These are phyloP conservation scores for Trichoderma sp. DNA, from an alignment of 2,329 filamentous ascomycete species.

Conservation along the genomic window DNA sequence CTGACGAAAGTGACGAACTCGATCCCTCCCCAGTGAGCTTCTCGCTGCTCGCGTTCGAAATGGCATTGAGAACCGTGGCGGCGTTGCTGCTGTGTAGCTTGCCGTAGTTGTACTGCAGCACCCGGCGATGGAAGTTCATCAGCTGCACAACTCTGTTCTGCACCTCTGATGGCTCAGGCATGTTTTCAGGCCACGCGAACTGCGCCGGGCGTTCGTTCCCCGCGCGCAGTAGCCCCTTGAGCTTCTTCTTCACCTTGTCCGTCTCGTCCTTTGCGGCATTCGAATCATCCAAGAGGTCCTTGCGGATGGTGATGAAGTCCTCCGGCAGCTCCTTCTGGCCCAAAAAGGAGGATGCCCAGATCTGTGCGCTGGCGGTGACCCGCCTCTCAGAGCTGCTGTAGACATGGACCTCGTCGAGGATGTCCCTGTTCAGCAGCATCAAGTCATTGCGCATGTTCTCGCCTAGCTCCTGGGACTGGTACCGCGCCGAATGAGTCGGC, in stretches of 20 bases:
- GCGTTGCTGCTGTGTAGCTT: conserved; percentile 73
- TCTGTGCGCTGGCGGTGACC: conserved; percentile 94
- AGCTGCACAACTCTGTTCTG: conserved; percentile 89
- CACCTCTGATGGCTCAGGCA: conserved; percentile 91
- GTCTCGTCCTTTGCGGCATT: conserved; percentile 99
- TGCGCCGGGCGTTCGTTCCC: conserved; percentile 92
- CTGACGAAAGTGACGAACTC: conserved; percentile 49
- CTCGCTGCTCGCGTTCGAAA: conserved; percentile 54
- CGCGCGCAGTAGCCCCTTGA: conserved; percentile 87
- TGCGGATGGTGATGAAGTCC: conserved; percentile 86
- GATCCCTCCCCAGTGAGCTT: conserved; percentile 49
- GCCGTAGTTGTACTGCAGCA: conserved; percentile 92
- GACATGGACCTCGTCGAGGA: conserved; percentile 88
- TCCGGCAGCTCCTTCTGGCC: conserved; percentile 81
- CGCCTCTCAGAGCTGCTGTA: conserved; percentile 95
- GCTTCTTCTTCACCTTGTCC: conserved; percentile 99
- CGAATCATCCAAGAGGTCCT: conserved; percentile 93
- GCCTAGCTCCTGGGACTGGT: conserved; percentile 92
- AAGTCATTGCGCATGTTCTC: conserved; percentile 96
- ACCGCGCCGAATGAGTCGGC: conserved; percentile 93
- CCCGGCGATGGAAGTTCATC: conserved; percentile 94
- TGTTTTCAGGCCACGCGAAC: conserved; percentile 96
- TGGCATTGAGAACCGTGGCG: conserved; percentile 62
- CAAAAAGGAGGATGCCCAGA: conserved; percentile 88
- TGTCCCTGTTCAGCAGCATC: conserved; percentile 86